Evolutionary conservation across 2,329 filamentous ascomycete species (phyloP).

Genomic region (Calonectria hawksworthii): DNA sequence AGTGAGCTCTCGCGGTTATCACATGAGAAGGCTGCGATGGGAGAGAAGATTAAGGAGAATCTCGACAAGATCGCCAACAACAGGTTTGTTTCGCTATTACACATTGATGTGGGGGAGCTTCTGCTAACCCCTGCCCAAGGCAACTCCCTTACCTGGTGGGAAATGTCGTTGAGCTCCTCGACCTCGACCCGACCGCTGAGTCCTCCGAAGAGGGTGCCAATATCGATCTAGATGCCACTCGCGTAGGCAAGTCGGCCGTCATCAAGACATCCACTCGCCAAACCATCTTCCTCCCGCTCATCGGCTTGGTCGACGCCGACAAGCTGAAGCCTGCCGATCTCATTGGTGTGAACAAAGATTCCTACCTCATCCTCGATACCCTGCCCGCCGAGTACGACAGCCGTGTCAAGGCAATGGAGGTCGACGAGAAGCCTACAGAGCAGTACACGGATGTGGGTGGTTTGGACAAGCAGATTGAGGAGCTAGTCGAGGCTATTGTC

Average conservation of each 20-base stretch:
- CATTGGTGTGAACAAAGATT: conserved; percentile 99
- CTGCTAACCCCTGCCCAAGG: conserved; percentile 60
- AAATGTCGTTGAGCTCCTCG: conserved; percentile 97
- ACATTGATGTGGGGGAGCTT: not conserved
- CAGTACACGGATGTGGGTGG: conserved; percentile 99
- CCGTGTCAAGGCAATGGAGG: conserved; percentile 99
- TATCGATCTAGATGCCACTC: conserved; percentile 96
- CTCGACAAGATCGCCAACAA: conserved; percentile 99
- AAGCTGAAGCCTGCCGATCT: conserved; percentile 95
- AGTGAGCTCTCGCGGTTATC: conserved; percentile 94
- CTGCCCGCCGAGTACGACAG: conserved; percentile 98
- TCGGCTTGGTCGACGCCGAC: conserved; percentile 95
- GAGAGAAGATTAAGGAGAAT: conserved; percentile 99
- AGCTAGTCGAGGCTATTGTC: conserved; percentile 97
- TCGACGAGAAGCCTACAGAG: conserved; percentile 99
- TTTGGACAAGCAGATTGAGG: conserved; percentile 98
- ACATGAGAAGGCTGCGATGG: conserved; percentile 96
- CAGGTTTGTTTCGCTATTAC: conserved; percentile 69
- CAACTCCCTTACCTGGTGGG: conserved; percentile 98
- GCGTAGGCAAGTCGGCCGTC: conserved; percentile 97
- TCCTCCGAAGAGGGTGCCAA: conserved; percentile 98
- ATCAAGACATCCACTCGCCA: conserved; percentile 99
- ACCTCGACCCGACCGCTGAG: conserved; percentile 95
- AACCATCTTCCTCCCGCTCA: conserved; percentile 97
- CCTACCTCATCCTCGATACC: conserved; percentile 96